phyloP scores from a whole-genome alignment of 2,329 filamentous ascomycete genomes.

The Verticillium klebahnii region DNA sequence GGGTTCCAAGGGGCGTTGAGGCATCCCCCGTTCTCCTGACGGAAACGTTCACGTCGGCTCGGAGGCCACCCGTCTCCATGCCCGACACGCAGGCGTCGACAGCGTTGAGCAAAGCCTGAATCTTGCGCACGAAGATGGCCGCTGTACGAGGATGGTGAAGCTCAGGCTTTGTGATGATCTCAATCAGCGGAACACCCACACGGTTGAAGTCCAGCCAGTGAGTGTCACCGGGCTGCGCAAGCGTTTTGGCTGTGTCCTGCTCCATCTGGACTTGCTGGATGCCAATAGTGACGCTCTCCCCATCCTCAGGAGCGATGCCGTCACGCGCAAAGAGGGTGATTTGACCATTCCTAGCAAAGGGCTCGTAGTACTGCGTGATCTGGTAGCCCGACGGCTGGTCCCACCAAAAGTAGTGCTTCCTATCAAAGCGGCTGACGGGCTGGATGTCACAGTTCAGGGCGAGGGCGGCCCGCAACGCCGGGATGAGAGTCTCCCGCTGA shows the following conservation, averaged over 20 bases:
- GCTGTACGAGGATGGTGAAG: conserved; percentile 85
- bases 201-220: conserved; percentile 92
- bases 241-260: conserved; percentile 94
- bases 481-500: conserved; percentile 76
- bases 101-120: conserved; percentile 73
- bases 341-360: conserved; percentile 64
- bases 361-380: conserved; percentile 91
- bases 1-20: conserved; percentile 59
- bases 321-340: conserved; percentile 71
- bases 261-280: conserved; percentile 97
- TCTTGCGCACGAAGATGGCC: conserved; percentile 81
- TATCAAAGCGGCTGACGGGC: conserved; percentile 75
- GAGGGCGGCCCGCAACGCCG: conserved; percentile 84
- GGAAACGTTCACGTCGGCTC: conserved; percentile 95
- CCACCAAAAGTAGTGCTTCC: conserved; percentile 99
- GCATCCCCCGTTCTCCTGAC: conserved; percentile 56
- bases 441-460: conserved; percentile 79
- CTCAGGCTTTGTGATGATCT: conserved; percentile 89
- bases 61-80: conserved; percentile 87
- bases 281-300: conserved; percentile 64
- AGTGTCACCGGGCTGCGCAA: conserved; percentile 66
- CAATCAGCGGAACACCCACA: conserved; percentile 83
- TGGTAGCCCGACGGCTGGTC: conserved; percentile 96
- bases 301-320: conserved; percentile 72
- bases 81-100: conserved; percentile 84